A percentile compares a stretch with the other conserved stretches of the same genome.
Evolutionary conservation across 352 stramenopile genomes (phyloP).

Genomic region (Pythium aquatile): DNA sequence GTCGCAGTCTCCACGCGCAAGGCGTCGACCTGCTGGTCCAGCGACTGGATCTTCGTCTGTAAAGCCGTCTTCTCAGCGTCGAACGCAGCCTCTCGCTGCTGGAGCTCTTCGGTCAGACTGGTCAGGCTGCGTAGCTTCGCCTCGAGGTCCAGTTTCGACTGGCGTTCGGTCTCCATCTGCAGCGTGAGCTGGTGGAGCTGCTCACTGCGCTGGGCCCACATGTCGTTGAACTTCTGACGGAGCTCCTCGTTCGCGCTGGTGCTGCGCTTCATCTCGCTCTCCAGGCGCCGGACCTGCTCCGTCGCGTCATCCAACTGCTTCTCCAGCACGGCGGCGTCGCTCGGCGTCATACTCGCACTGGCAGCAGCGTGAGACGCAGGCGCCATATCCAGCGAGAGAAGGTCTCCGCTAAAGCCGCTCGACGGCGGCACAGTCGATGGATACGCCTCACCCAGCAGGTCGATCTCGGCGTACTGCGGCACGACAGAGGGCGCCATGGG

Average conservation of each 20-base stretch:
- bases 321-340: constrained; percentile 12
- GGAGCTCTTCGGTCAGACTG: constrained; percentile 8
- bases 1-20: background rate
- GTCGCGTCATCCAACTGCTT: constrained; percentile 44
- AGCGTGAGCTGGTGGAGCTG: constrained; percentile 22
- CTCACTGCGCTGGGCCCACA: constrained; percentile 18
- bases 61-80: background rate
- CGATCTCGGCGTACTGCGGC: constrained; percentile 54
- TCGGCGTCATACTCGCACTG: background rate
- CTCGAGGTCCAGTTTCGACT: background rate
- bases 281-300: constrained; percentile 42
- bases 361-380: background rate
- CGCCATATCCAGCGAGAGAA: constrained; percentile 20
- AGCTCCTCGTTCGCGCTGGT: constrained; percentile 29
- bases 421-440: background rate
- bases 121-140: background rate
- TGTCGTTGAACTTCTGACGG: constrained; percentile 23
- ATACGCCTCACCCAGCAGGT: constrained; percentile 38
- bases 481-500: constrained; percentile 22
- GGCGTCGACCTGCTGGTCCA: background rate
- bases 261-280: constrained; percentile 32
- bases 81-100: background rate
- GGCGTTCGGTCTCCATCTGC: constrained; percentile 26
- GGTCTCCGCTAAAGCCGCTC: constrained; percentile 17
- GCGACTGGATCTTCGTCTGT: background rate